Evolutionary conservation across 2,329 filamentous ascomycete species (phyloP), one percentile per base, ranked within the genome.

Genomic region (Tolypocladium nubicola): DNA sequence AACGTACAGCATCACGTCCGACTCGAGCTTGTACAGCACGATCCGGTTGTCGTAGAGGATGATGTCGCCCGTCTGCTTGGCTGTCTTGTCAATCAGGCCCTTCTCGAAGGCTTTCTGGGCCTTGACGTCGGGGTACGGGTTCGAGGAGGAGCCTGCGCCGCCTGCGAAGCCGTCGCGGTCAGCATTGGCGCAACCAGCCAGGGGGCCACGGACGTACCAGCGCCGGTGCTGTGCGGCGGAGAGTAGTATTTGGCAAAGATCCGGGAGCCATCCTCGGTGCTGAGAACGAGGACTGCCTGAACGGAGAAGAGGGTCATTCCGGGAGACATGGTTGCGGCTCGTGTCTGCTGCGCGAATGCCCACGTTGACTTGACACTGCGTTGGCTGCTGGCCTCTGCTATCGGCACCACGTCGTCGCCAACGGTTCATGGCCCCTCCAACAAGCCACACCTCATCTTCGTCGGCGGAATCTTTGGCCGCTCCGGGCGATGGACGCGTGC

Each of bases 81-180:
- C 87, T 19, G 94, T 97, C 82, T 99, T 97, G 68, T 96, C 87
- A 59, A 97, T 77, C 43, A 99, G 82, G 7, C 92, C 94, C 78
- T 97, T 97, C 75, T 99, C 94, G 69, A 99, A 99, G 2, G 89
- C 83, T 74, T 95, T 96, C 76, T 99, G 94, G 66, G 95, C 86
- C 78, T 97, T 97, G 57, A 94, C 75, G 58, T 90, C 90, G 59
- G 89, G 80, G 74, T 97, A 97, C 26, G 92, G 90, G 70, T 88
- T 90, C 64, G 75, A 76, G 55, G 81, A 76, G 64, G 82, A 78
- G 63, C 79, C 76, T 57, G 80, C 73, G 60, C 61, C 64, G 62
- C 64, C 65, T 67, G 60, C 26, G 53, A 11, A 53, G 56, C 58
- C 37, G 74, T 72, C 65, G 77, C 57, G 60, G 56, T 68, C 53